Evolutionary conservation across 1,284 basidiomycete genomes (phyloP).

Genomic region (Acaromyces ingoldii): DNA sequence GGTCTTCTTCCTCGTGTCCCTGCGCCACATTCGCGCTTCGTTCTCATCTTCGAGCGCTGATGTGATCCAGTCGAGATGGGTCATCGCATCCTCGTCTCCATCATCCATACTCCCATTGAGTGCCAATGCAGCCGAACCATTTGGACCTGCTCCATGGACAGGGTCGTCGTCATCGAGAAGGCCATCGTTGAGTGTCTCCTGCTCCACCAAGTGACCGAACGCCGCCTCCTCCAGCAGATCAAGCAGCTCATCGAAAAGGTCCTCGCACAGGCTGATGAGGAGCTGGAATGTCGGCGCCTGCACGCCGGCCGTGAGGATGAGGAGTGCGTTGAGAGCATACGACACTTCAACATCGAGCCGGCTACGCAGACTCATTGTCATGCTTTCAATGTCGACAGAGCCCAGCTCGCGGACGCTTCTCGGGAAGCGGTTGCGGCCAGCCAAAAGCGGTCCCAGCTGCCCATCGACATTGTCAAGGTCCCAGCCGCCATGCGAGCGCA

Average conservation of each 20-base stretch:
- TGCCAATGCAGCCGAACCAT: no score
- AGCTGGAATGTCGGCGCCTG: constrained; percentile 63
- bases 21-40: constrained; percentile 29
- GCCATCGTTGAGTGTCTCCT: background rate
- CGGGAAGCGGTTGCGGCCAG: constrained; percentile 57
- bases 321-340: constrained; percentile 82
- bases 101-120: no score
- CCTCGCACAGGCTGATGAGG: constrained; percentile 67
- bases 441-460: constrained; percentile 59
- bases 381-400: constrained; percentile 76
- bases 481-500: constrained; percentile 77
- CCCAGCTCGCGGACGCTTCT: constrained; percentile 76
- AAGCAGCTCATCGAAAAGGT: constrained; percentile 78
- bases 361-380: constrained; percentile 84
- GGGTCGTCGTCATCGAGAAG: background rate
- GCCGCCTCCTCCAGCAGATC: constrained; percentile 79
- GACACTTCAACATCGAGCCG: constrained; percentile 76
- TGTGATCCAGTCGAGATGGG: constrained; percentile 39
- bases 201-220: constrained; percentile 59
- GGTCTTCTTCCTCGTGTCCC: constrained; percentile 1
- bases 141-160: no score
- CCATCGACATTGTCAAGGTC: constrained; percentile 69
- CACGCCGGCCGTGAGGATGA: constrained; percentile 66
- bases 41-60: constrained; percentile 41
- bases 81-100: no score